These are phyloP conservation scores for Volvox carteri DNA, from an alignment of 163 green algal genomes.

Conservation along the genomic window DNA sequence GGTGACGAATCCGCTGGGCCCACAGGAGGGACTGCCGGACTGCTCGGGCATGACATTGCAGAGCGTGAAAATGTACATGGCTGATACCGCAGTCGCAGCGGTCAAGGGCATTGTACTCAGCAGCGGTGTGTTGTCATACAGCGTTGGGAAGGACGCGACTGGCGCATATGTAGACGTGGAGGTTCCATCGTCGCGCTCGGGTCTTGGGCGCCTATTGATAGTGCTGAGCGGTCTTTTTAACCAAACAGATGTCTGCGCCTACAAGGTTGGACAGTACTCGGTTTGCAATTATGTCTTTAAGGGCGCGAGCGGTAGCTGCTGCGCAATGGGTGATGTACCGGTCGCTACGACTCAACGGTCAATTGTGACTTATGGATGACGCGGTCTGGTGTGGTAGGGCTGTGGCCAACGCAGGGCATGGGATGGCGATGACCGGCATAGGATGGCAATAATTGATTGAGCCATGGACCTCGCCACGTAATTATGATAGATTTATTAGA, in stretches of 20 bases:
- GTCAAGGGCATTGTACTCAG: neutral
- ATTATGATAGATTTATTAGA: neutral
- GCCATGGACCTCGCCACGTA: neutral
- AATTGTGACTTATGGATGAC: slow-evolving; percentile 19
- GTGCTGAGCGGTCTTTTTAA: neutral
- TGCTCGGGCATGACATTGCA: slow-evolving; percentile 29
- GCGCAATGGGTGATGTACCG: slow-evolving; percentile 32
- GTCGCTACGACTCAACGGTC: slow-evolving; percentile 21
- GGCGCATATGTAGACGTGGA: neutral
- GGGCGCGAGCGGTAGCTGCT: slow-evolving; percentile 34
- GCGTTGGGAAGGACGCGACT: neutral
- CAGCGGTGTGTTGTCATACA: neutral
- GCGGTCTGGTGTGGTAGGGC: neutral
- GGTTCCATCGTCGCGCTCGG: neutral
- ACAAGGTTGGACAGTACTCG: slow-evolving; percentile 39
- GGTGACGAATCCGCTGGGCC: slow-evolving; percentile 22
- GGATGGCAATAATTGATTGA: no score
- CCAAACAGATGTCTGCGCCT: slow-evolving; percentile 32
- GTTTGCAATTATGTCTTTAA: slow-evolving; percentile 54
- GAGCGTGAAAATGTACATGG: slow-evolving; percentile 39
- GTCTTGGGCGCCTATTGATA: neutral
- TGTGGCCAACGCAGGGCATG: neutral
- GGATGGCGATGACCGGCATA: neutral
- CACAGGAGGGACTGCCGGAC: slow-evolving; percentile 30
- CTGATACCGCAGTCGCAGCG: neutral